Evolutionary conservation across 2,329 filamentous ascomycete species (phyloP).

Genomic region (Epichloe typhina): DNA sequence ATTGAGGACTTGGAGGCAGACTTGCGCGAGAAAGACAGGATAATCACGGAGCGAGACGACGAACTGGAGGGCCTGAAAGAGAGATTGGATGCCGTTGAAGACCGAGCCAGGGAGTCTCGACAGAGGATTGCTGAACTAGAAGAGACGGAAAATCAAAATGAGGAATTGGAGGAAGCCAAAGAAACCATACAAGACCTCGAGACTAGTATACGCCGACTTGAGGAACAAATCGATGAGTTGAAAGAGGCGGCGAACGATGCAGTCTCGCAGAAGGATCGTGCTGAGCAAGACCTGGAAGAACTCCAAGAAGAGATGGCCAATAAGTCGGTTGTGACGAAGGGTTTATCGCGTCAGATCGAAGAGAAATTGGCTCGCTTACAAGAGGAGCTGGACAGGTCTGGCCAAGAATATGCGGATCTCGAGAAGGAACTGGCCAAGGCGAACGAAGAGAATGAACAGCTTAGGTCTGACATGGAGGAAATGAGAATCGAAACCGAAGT

Average conservation of each 20-base stretch:
- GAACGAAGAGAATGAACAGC: slow-evolving; percentile 31
- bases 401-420: slow-evolving; percentile 35
- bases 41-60: slow-evolving; percentile 62
- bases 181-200: slow-evolving; percentile 48
- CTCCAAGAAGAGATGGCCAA: slow-evolving; percentile 67
- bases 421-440: slow-evolving; percentile 36
- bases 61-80: slow-evolving; percentile 55
- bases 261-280: slow-evolving; percentile 39
- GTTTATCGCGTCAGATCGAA: slow-evolving; percentile 60
- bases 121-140: slow-evolving; percentile 41
- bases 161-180: slow-evolving; percentile 41
- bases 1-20: slow-evolving; percentile 66
- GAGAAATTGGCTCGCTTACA: slow-evolving; percentile 56
- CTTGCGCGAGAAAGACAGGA: slow-evolving; percentile 60
- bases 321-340: slow-evolving; percentile 65
- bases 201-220: slow-evolving; percentile 36
- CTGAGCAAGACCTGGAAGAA: slow-evolving; percentile 47
- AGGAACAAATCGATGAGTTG: slow-evolving; percentile 40
- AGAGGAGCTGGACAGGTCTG: slow-evolving; percentile 44
- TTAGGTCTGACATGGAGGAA: slow-evolving; percentile 31
- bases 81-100: slow-evolving; percentile 38
- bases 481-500: slow-evolving; percentile 21
- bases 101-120: slow-evolving; percentile 46
- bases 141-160: slow-evolving; percentile 35
- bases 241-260: slow-evolving; percentile 43